Evolutionary conservation across 495 filamentous ascomycete species (phyloP), one percentile per base, ranked within the genome.

Genomic region (Neurospora sublineolata): DNA sequence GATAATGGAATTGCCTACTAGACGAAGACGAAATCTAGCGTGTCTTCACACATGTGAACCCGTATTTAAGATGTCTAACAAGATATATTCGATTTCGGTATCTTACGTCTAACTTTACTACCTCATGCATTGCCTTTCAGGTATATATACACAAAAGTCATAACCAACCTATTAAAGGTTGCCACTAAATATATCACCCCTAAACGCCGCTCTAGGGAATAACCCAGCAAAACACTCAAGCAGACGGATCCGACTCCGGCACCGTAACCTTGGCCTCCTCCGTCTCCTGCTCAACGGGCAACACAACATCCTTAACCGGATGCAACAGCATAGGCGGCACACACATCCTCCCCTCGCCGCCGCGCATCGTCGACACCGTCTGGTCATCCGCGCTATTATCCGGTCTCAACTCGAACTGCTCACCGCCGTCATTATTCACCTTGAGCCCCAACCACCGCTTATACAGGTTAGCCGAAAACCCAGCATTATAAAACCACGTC

Each of bases 401-500:
- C 70, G 80, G 79, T 16, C 83, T 87, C 73, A 90, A 73, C 82
- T 95, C 93, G 75, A 90, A 91, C 79, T 92, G 86, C 80, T 97
- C 93, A 7, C 94, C 93, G 0, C 93, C 93, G 72, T 93, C 91
- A 70, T 92, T 92, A 79, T 97, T 91, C 37, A 96, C 89, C 76
- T 89, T 90, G 46, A 92, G 87, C 4, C 94, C 94, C 64, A 97
- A 82, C 94, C 94, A 97, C 74, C 94, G 86, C 73, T 87, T 88
- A 86, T 93, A 98, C 76, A 98, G 77, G 75, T 93, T 93, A 7
- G 87, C 87, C 30, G 92, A 87, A 75, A 96, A 97, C 0, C 91
- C 91, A 3, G 93, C 92, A 76, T 97, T 92, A 78, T 97, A 97
- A 80, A 94, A 97, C 95, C 95, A 99, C 16, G 90, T 97, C 46